These are phyloP conservation scores for Hymenoscyphus linearis DNA, from an alignment of 2,329 filamentous ascomycete genomes.

Conservation along the genomic window DNA sequence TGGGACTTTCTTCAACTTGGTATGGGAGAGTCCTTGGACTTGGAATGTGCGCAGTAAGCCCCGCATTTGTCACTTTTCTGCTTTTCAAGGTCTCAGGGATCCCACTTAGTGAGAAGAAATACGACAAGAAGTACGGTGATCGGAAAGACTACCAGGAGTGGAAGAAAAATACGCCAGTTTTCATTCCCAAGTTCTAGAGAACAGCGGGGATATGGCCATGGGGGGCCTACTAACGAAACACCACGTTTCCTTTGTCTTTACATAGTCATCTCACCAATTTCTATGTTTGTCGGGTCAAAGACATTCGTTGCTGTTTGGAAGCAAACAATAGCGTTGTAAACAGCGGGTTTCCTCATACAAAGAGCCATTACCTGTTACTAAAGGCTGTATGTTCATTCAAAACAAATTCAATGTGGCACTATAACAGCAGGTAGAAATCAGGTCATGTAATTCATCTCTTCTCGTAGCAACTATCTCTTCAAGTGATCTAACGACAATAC, in stretches of 20 bases:
- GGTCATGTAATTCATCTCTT: too few species aligned
- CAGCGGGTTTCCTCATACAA: too few species aligned
- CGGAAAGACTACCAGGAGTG: slow-evolving; percentile 42
- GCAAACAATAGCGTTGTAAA: too few species aligned
- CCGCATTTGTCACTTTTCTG: slow-evolving; percentile 59
- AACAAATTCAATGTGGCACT: too few species aligned
- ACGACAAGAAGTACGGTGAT: slow-evolving; percentile 45
- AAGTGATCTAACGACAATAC: too few species aligned
- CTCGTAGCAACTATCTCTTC: too few species aligned
- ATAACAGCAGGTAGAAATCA: too few species aligned
- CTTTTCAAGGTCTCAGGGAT: slow-evolving; percentile 59
- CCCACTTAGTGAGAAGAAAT: slow-evolving; percentile 63
- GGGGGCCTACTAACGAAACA: background rate
- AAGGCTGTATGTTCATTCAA: too few species aligned
- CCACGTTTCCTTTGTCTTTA: background rate
- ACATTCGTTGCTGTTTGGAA: too few species aligned
- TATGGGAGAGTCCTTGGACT: slow-evolving; percentile 40
- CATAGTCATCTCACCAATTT: background rate
- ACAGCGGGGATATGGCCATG: background rate
- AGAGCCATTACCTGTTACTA: too few species aligned
- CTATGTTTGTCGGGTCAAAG: too few species aligned
- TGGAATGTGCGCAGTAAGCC: slow-evolving; percentile 45
- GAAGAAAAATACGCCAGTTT: slow-evolving; percentile 58
- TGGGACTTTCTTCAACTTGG: slow-evolving; percentile 47
- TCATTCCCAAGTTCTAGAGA: slow-evolving; percentile 51